Evolutionary conservation across 768 basidiomycete genomes (phyloP).

Genomic region (Chlorophyllum brunneum): DNA sequence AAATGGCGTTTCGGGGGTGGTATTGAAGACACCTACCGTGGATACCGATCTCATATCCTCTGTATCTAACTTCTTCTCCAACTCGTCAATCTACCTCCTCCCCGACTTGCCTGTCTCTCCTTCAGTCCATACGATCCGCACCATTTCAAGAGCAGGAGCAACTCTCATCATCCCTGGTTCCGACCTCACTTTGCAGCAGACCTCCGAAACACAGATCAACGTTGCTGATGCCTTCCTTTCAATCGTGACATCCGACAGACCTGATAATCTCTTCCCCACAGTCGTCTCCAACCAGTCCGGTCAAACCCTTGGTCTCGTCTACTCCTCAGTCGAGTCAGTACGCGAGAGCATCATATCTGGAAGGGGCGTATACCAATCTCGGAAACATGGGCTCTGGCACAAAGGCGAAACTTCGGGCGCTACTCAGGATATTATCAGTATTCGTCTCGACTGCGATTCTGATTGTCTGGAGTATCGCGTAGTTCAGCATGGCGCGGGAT

Average conservation of each 20-base stretch:
- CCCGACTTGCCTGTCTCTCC: constrained; percentile 46
- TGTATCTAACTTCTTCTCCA: constrained; percentile 69
- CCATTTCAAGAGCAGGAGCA: constrained; percentile 54
- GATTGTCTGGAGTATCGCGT: constrained; percentile 92
- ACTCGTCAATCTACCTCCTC: constrained; percentile 60
- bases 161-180: constrained; percentile 69
- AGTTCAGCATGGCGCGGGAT: constrained; percentile 84
- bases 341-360: constrained; percentile 84
- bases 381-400: constrained; percentile 93
- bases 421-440: constrained; percentile 80
- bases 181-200: constrained; percentile 56
- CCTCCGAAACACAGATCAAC: constrained; percentile 59
- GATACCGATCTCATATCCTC: constrained; percentile 77
- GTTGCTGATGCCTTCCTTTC: constrained; percentile 86
- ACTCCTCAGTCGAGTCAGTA: constrained; percentile 86
- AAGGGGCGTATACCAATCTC: constrained; percentile 92
- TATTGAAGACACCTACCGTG: constrained; percentile 70
- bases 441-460: constrained; percentile 87
- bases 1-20: constrained; percentile 70
- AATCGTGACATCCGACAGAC: constrained; percentile 76
- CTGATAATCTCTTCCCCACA: constrained; percentile 92
- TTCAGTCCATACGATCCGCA: constrained; percentile 55
- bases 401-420: constrained; percentile 97
- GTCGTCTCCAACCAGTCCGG: constrained; percentile 80
- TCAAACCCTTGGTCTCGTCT: constrained; percentile 86